These are phyloP conservation scores for Aspergillus sp. DNA, from an alignment of 2,329 filamentous ascomycete species.

Conservation along the genomic window DNA sequence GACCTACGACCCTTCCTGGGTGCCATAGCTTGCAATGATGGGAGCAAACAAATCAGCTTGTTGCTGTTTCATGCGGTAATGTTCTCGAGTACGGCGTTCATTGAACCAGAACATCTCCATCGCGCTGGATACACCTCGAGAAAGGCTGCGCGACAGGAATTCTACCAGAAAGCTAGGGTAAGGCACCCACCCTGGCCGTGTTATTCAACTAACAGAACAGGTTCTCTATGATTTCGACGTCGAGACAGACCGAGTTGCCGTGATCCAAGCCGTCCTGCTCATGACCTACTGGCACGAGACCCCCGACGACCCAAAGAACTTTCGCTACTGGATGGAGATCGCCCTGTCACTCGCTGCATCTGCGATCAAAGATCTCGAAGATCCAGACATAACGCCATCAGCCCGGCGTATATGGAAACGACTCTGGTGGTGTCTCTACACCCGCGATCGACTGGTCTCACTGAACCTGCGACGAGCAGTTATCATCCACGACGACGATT, in stretches of 20 bases:
- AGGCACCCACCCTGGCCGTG: slow-evolving; percentile 26
- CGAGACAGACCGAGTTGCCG: slow-evolving; percentile 73
- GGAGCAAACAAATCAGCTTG: slow-evolving; percentile 61
- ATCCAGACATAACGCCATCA: background rate
- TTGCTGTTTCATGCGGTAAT: slow-evolving; percentile 84
- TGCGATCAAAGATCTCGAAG: slow-evolving; percentile 1
- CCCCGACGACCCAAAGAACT: slow-evolving; percentile 87
- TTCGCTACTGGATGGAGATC: slow-evolving; percentile 69
- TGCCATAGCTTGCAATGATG: slow-evolving; percentile 59
- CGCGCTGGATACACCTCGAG: slow-evolving; percentile 70
- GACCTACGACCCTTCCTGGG: slow-evolving; percentile 55
- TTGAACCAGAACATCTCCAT: slow-evolving; percentile 68
- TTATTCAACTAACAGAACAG: slow-evolving; percentile 36
- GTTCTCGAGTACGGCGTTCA: slow-evolving; percentile 79
- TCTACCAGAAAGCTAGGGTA: slow-evolving; percentile 79
- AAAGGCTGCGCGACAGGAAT: slow-evolving; percentile 74
- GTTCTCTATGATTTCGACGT: slow-evolving; percentile 86
- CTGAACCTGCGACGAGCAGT: slow-evolving; percentile 83
- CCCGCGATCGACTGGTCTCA: slow-evolving; percentile 82
- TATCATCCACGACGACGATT: slow-evolving; percentile 74
- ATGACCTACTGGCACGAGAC: slow-evolving; percentile 96
- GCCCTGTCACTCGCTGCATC: slow-evolving; percentile 7
- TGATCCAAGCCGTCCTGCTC: slow-evolving; percentile 77
- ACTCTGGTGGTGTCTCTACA: slow-evolving; percentile 92
- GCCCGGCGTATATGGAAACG: slow-evolving; percentile 67